These are phyloP conservation scores for Orbilia ellipsospora DNA, from an alignment of 2,329 filamentous ascomycete genomes.

Conservation along the genomic window DNA sequence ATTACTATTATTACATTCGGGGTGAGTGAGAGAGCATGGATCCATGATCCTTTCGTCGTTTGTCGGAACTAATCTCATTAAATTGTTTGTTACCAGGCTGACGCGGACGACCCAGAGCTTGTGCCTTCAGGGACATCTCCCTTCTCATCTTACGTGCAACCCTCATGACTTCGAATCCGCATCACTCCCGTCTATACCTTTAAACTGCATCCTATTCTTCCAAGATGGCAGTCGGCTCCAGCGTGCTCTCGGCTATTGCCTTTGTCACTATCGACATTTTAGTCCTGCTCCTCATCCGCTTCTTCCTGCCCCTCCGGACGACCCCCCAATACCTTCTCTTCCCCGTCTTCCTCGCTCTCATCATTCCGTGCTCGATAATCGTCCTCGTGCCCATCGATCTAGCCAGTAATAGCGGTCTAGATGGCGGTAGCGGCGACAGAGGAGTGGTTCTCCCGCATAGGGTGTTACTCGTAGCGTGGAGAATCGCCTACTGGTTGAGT, in stretches of 20 bases:
- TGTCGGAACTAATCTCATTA: slow-evolving; percentile 2
- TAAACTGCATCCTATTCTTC: background rate
- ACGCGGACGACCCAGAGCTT: background rate
- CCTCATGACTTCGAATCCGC: background rate
- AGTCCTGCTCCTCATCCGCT: slow-evolving; percentile 84
- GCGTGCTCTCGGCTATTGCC: slow-evolving; percentile 58
- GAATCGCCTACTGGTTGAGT: slow-evolving; percentile 96
- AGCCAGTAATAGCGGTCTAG: slow-evolving; percentile 81
- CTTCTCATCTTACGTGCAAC: background rate
- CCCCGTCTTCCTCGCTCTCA: slow-evolving; percentile 95
- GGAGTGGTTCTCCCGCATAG: slow-evolving; percentile 88
- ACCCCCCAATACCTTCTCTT: slow-evolving; percentile 90
- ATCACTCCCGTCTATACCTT: background rate
- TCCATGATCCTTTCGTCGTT: slow-evolving; percentile 12
- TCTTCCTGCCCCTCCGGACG: slow-evolving; percentile 88
- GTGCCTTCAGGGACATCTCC: background rate
- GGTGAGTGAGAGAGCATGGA: no score
- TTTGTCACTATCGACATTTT: slow-evolving; percentile 65
- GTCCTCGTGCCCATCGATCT: slow-evolving; percentile 95
- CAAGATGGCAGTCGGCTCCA: slow-evolving; percentile 57
- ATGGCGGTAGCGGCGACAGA: slow-evolving; percentile 69
- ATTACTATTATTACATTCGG: no score
- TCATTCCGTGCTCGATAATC: slow-evolving; percentile 88
- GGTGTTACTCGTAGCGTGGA: slow-evolving; percentile 86
- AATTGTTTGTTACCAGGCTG: slow-evolving; percentile 10